These are phyloP conservation scores for Linnemannia zychae DNA, from an alignment of 192 early-diverging fungal species.

Conservation along the genomic window DNA sequence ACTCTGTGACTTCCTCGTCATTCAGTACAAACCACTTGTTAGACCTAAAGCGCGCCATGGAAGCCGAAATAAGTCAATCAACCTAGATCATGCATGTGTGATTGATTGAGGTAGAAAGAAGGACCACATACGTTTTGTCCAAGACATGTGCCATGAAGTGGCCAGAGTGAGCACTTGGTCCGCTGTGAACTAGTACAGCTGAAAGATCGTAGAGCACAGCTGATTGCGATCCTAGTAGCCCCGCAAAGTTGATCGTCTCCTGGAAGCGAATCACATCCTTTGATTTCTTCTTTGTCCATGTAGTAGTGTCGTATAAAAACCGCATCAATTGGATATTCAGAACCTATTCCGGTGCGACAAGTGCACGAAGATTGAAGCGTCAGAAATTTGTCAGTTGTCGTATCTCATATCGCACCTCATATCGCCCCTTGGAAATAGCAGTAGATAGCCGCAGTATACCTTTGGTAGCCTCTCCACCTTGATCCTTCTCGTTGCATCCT, in stretches of 20 bases:
- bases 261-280: slow-evolving; percentile 52
- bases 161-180: slow-evolving; percentile 57
- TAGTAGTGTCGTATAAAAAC: slow-evolving; percentile 45
- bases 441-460: slow-evolving; percentile 25
- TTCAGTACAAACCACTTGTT: slow-evolving; percentile 57
- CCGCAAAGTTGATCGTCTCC: slow-evolving; percentile 35
- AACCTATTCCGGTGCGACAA: slow-evolving; percentile 2
- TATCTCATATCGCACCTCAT: neutral
- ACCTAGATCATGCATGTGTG: neutral
- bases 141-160: slow-evolving; percentile 57
- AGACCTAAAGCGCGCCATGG: slow-evolving; percentile 14
- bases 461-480: slow-evolving; percentile 37
- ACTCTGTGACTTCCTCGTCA: slow-evolving; percentile 55
- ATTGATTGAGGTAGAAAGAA: neutral
- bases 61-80: neutral
- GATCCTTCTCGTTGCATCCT: slow-evolving; percentile 49
- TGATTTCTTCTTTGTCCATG: slow-evolving; percentile 56
- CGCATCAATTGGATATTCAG: slow-evolving; percentile 60
- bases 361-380: neutral
- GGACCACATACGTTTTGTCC: slow-evolving; percentile 30
- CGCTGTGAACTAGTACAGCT: slow-evolving; percentile 58
- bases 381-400: neutral
- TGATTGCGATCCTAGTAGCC: slow-evolving; percentile 18
- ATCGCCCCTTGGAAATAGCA: too few species aligned
- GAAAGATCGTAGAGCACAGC: slow-evolving; percentile 41